Conservation (phyloP, 768 basidiomycete genomes). For the Melanogaster broomeanus region DNA sequence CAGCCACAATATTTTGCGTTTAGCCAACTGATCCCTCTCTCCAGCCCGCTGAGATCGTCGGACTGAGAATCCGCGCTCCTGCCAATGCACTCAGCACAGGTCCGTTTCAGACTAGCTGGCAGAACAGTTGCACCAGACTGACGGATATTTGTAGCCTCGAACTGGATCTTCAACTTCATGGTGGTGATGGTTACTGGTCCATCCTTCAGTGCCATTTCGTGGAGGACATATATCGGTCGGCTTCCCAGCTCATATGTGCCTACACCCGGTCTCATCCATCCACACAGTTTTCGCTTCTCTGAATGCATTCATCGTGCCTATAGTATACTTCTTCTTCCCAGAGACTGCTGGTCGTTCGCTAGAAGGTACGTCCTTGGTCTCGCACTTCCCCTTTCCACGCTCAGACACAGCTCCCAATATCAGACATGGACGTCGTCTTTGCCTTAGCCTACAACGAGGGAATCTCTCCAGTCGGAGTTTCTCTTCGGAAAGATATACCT, state of each 20-base stretch:
- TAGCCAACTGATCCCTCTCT: neutral
- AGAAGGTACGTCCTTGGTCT: conserved; percentile 39
- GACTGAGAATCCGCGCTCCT: conserved; percentile 59
- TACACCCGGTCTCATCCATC: neutral
- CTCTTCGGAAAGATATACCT: conserved; percentile 45
- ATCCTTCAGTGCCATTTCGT: conserved; percentile 56
- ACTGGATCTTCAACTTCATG: conserved; percentile 61
- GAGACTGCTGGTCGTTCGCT: conserved; percentile 62
- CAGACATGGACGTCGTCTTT: conserved; percentile 50
- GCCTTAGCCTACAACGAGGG: conserved; percentile 46
- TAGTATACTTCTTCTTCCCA: conserved; percentile 62
- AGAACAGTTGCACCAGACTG: neutral
- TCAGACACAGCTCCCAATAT: neutral
- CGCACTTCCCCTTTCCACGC: neutral
- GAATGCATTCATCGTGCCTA: conserved; percentile 57
- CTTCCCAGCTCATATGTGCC: neutral
- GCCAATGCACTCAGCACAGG: conserved; percentile 65
- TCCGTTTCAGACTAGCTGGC: neutral
- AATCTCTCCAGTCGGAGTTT: conserved; percentile 45
- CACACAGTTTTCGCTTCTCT: conserved; percentile 51
- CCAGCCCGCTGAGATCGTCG: conserved; percentile 67
- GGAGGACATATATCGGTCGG: conserved; percentile 60
- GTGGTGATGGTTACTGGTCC: conserved; percentile 64
- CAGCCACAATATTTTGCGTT: neutral
- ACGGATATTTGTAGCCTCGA: conserved; percentile 27